A percentile compares a stretch with the other conserved stretches of the same genome.
phyloP scores from a whole-genome alignment of 2,329 filamentous ascomycete species.

The Exophiala phaeomuriformis region DNA sequence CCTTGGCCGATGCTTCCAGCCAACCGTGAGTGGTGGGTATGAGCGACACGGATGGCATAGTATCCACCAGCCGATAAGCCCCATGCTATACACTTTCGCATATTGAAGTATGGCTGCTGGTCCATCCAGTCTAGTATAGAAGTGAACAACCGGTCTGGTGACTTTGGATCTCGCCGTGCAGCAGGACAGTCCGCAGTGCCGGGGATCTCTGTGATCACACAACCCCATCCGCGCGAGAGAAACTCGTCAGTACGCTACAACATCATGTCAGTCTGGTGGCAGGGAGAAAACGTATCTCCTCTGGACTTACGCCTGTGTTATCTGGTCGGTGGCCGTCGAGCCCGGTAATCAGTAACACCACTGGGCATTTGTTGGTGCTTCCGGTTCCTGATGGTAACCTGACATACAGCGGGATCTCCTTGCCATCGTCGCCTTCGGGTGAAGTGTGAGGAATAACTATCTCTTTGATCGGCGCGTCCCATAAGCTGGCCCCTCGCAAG shows the following conservation, averaged over 20 bases:
- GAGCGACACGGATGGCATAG: conserved; percentile 60
- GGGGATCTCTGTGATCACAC: conserved; percentile 57
- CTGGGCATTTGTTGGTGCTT: conserved; percentile 35
- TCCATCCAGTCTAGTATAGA: conserved; percentile 57
- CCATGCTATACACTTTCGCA: conserved; percentile 53
- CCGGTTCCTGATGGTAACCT: conserved; percentile 32
- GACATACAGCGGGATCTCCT: conserved; percentile 36
- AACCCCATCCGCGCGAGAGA: conserved; percentile 55
- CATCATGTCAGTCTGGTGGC: conserved; percentile 1
- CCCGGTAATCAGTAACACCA: conserved; percentile 53
- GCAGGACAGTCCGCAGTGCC: conserved; percentile 62
- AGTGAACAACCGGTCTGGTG: conserved; percentile 55
- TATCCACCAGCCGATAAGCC: conserved; percentile 60
- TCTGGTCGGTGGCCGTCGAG: conserved; percentile 58
- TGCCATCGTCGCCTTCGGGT: conserved; percentile 31
- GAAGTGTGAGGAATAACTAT: conserved; percentile 36
- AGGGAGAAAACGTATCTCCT: background rate
- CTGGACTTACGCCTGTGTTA: conserved; percentile 42
- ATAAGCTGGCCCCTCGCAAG: conserved; percentile 48
- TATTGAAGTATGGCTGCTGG: conserved; percentile 47
- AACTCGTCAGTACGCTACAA: conserved; percentile 53
- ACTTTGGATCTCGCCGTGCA: conserved; percentile 52
- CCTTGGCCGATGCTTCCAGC: conserved; percentile 56
- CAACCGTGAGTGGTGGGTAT: conserved; percentile 54
- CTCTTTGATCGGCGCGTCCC: conserved; percentile 40